Percentiles rank a stretch among this genome's conserved stretches.
phyloP scores from a whole-genome alignment of 257 asterid genomes.

The Ophiorrhiza pumila region DNA sequence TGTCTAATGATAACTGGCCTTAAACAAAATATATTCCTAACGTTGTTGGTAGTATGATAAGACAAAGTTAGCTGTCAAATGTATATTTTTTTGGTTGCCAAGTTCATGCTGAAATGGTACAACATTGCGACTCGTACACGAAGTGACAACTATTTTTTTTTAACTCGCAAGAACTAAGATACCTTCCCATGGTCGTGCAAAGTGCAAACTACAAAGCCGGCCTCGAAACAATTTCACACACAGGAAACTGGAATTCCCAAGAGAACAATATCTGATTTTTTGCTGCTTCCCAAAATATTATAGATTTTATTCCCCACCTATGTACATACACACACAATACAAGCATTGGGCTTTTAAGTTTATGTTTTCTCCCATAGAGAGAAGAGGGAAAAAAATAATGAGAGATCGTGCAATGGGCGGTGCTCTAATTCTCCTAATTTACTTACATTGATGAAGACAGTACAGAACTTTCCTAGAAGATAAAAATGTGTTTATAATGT shows the following conservation, averaged over 20 bases:
- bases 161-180: not conserved
- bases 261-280: slow-evolving; percentile 46
- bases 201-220: slow-evolving; percentile 55
- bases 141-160: slow-evolving; percentile 6
- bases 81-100: not conserved
- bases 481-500: not conserved
- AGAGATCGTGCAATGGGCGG: slow-evolving; percentile 51
- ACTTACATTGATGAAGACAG: slow-evolving; percentile 9
- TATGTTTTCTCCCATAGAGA: not conserved
- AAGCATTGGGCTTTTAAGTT: not conserved
- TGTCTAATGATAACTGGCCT: not conserved
- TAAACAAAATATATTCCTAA: not conserved
- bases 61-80: slow-evolving; percentile 39
- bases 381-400: not conserved
- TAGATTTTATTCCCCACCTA: slow-evolving; percentile 28
- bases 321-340: no score
- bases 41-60: slow-evolving; percentile 30
- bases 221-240: slow-evolving; percentile 10
- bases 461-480: slow-evolving; percentile 9
- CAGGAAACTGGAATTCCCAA: slow-evolving; percentile 35
- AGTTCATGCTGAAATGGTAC: not conserved
- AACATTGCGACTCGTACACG: not conserved
- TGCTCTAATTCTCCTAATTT: slow-evolving; percentile 14
- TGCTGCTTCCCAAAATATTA: slow-evolving; percentile 15
- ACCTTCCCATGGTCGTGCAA: slow-evolving; percentile 40